Evolutionary conservation across 2,329 filamentous ascomycete genomes (phyloP).

Genomic region (Alternaria brassicae): DNA sequence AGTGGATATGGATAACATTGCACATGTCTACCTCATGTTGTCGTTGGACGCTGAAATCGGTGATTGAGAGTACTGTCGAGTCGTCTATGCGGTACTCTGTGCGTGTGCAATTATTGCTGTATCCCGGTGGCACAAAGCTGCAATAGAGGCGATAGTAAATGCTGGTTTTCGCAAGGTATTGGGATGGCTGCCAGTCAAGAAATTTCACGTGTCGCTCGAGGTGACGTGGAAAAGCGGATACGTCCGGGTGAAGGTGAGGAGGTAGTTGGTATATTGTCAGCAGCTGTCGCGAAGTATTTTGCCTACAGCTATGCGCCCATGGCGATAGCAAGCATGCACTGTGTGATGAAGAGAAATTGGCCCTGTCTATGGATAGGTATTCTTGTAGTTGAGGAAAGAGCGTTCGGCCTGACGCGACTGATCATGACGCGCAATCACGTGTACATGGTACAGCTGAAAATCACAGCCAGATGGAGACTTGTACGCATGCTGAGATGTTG

Average conservation of each 20-base stretch:
- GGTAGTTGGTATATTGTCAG: not conserved
- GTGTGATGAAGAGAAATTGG: not conserved
- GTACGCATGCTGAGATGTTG: not conserved
- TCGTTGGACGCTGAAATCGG: not conserved
- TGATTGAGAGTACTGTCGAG: not conserved
- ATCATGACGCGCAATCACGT: not conserved
- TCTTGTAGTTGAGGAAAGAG: not conserved
- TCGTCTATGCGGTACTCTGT: too few species aligned
- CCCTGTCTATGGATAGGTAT: too few species aligned
- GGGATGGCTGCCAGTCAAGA: not conserved
- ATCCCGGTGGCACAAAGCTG: not conserved
- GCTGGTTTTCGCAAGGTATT: not conserved
- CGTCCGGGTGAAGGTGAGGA: conserved; percentile 8
- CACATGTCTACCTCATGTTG: conserved; percentile 42
- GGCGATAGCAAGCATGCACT: not conserved
- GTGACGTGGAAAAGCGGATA: conserved; percentile 2
- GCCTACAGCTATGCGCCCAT: not conserved
- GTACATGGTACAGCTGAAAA: not conserved
- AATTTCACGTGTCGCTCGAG: not conserved
- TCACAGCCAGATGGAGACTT: not conserved
- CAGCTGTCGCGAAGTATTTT: too few species aligned
- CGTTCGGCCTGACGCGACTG: not conserved
- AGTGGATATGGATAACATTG: conserved; percentile 43
- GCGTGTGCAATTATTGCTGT: not conserved
- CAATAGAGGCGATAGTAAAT: not conserved